Percentiles rank a stretch among this genome's conserved stretches.
Evolutionary conservation across 805 yeast species (phyloP).

Genomic region (Kregervanrija fluxuum): DNA sequence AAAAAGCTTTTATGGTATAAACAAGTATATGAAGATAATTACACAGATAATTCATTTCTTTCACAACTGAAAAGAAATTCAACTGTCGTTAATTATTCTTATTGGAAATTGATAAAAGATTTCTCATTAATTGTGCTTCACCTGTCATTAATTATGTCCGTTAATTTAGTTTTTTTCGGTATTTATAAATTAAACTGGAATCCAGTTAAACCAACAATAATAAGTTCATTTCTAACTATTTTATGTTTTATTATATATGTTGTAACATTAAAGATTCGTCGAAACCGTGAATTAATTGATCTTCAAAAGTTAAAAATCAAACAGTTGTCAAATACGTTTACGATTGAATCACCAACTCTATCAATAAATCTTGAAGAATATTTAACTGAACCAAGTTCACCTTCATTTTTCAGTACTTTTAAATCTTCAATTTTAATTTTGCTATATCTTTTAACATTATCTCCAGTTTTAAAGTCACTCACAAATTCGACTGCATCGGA

Average conservation of each 20-base stretch:
- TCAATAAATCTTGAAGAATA: slow-evolving; percentile 18
- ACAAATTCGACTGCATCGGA: slow-evolving; percentile 88
- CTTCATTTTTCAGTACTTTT: slow-evolving; percentile 28
- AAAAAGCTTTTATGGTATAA: slow-evolving; percentile 75
- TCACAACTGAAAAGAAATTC: slow-evolving; percentile 72
- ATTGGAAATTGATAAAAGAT: slow-evolving; percentile 58
- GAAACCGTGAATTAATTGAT: slow-evolving; percentile 23
- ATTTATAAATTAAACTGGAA: slow-evolving; percentile 45
- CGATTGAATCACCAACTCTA: too few relatives aligned
- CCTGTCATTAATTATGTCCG: slow-evolving; percentile 53
- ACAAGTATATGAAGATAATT: slow-evolving; percentile 88
- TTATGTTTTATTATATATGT: slow-evolving; percentile 29
- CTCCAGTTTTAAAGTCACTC: slow-evolving; percentile 85
- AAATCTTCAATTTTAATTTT: slow-evolving; percentile 67
- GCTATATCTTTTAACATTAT: slow-evolving; percentile 64
- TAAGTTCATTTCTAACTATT: slow-evolving; percentile 28
- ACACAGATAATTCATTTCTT: slow-evolving; percentile 76
- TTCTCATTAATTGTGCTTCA: slow-evolving; percentile 63
- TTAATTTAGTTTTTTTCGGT: slow-evolving; percentile 63
- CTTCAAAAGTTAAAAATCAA: slow-evolving; percentile 23
- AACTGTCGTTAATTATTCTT: slow-evolving; percentile 62
- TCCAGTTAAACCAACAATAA: slow-evolving; percentile 35
- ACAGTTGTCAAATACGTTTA: slow-evolving; percentile 13
- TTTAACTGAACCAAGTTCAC: slow-evolving; percentile 21
- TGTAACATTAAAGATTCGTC: slow-evolving; percentile 22